Evolutionary conservation across 371 early-diverging fungal genomes (phyloP), one percentile per base, ranked within the genome.

Genomic region (Mortierella sp.): DNA sequence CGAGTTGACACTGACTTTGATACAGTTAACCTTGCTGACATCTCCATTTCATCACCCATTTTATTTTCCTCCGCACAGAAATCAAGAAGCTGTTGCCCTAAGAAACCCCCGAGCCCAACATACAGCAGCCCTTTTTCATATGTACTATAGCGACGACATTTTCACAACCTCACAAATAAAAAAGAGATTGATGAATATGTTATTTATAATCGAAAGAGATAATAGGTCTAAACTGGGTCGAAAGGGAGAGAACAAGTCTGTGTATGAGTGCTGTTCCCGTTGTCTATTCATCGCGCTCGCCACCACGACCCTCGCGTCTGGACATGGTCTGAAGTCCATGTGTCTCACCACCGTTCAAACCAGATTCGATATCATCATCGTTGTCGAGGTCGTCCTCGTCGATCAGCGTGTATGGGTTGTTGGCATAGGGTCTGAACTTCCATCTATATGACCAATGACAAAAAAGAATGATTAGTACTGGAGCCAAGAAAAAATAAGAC

Each of bases 391-490:
- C 89, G 42, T 90, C 85, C 24, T 80, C 84, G 24, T 91, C 84
- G 8, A 92, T 90, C 74, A 89, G 87, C 3, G 88, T 91, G 75
- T 92, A 92, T 0, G 91, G 91, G 63, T 92, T 92, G 80, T 91
- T 85, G 48, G 90, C 88, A 71, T 89, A 91, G 5, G 92, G 92
- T 70, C 91, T 80, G 77, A 92, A 92, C 77, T 87, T 87, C 80
- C 80, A 87, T 24, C 83, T 82, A 21, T 0, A 60, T 42, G 58
- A 60, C 11, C 16, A 45, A 54, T 31, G 10, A 48, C 47, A 47
- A 68, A 50, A 28, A 70, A 24, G 24, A 54, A 11, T 16, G 21
- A 47, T 42, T 45, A 54, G 24, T 65, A 57, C 21, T 50, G 24
- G 31, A 44, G 45, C 3, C 13, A 44, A 26, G 26, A 8, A 13